phyloP scores from a whole-genome alignment of 2,329 filamentous ascomycete genomes.

The Epicoccum nigrum region DNA sequence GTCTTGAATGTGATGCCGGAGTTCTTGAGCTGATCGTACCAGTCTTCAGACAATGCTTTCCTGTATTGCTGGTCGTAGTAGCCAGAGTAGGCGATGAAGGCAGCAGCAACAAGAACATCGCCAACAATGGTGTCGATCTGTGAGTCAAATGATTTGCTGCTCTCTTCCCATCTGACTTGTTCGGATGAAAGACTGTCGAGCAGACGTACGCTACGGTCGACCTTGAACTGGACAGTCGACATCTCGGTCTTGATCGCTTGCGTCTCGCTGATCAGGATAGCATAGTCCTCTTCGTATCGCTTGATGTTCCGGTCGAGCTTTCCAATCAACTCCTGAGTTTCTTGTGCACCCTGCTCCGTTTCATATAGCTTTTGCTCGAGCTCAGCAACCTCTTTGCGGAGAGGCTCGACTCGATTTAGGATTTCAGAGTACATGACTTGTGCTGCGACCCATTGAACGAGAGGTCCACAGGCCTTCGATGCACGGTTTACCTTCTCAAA shows the following conservation, averaged over 20 bases:
- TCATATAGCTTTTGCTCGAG: conserved; percentile 88
- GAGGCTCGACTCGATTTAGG: conserved; percentile 87
- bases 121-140: conserved; percentile 97
- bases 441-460: conserved; percentile 96
- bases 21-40: conserved; percentile 88
- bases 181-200: conserved; percentile 96
- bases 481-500: conserved; percentile 96
- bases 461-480: conserved; percentile 93
- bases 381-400: conserved; percentile 85
- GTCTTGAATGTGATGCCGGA: conserved; percentile 95
- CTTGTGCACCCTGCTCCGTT: conserved; percentile 91
- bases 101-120: conserved; percentile 93
- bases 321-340: conserved; percentile 85
- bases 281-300: conserved; percentile 95
- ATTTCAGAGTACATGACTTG: conserved; percentile 99
- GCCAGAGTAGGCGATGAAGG: conserved; percentile 95
- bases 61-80: conserved; percentile 98
- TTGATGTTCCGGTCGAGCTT: conserved; percentile 88
- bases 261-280: conserved; percentile 92
- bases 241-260: conserved; percentile 98
- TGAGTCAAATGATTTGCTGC: conserved; percentile 96
- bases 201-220: conserved; percentile 91
- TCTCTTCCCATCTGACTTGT: conserved; percentile 90
- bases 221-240: conserved; percentile 95
- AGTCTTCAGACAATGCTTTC: conserved; percentile 97